Conservation (phyloP, 2,329 filamentous ascomycete genomes). For the Cladosporium sp. region DNA sequence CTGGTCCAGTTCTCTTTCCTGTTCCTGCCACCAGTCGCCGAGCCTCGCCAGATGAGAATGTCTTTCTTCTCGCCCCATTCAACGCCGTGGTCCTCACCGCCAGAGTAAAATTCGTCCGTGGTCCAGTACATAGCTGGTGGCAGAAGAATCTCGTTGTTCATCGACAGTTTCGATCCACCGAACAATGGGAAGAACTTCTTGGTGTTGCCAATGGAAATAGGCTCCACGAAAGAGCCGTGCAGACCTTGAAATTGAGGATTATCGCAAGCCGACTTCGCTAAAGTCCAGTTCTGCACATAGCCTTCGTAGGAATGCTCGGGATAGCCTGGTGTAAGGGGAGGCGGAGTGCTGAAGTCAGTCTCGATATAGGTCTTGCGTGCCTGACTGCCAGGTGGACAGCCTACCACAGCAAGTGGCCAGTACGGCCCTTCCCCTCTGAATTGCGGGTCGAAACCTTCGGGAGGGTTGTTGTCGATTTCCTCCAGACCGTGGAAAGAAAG, state of each 20-base stretch:
- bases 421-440: slow-evolving; percentile 34
- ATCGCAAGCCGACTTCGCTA: slow-evolving; percentile 42
- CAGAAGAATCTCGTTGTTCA: slow-evolving; percentile 51
- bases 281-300: slow-evolving; percentile 46
- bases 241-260: slow-evolving; percentile 42
- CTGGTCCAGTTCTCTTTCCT: slow-evolving; percentile 59
- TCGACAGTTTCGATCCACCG: slow-evolving; percentile 46
- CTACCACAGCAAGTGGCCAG: slow-evolving; percentile 41
- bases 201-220: slow-evolving; percentile 43
- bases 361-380: slow-evolving; percentile 33
- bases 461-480: slow-evolving; percentile 24
- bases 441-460: slow-evolving; percentile 25
- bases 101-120: slow-evolving; percentile 40
- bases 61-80: slow-evolving; percentile 41
- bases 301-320: slow-evolving; percentile 37
- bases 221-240: slow-evolving; percentile 48
- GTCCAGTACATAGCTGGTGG: slow-evolving; percentile 50
- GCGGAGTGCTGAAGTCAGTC: slow-evolving; percentile 36
- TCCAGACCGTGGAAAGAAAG: slow-evolving; percentile 25
- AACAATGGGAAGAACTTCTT: slow-evolving; percentile 47
- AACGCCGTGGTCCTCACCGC: slow-evolving; percentile 35
- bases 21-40: slow-evolving; percentile 46
- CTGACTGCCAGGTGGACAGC: slow-evolving; percentile 37
- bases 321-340: slow-evolving; percentile 28
- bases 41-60: slow-evolving; percentile 45